Base-by-base conservation (phyloP, 2,329 filamentous ascomycete genomes). In the Coniochaeta hoffmannii region DNA sequence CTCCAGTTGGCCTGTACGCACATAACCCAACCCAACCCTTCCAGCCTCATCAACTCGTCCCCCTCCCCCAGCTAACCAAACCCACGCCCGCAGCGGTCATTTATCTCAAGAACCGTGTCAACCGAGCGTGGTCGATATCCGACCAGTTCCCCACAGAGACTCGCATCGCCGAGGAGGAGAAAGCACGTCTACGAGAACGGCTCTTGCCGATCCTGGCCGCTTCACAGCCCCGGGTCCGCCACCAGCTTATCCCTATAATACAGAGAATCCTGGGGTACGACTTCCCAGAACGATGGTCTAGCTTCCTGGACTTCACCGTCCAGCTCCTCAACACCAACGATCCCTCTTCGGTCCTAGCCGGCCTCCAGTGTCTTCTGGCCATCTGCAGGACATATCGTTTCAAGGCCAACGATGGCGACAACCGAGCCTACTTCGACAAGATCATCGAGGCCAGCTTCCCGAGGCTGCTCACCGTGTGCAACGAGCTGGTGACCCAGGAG, bases 51-150 rank as follows among this genome's bases (percentile, higher is more conserved):
- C n/a, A n/a, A n/a, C n/a, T n/a, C n/a, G n/a, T n/a, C n/a, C n/a
- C 24, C n/a, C 24, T 53, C 30, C 46, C 46, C 38, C 54, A 64
- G 56, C 56, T 55, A 53, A 61, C 54, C 63, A 56, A 55, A 28
- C 49, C 32, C 28, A 51, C 24, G 49, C 24, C 56, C 50, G 59
- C 72, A 97, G 93, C 91, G 67, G 92, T 93, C 68, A 90, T 99
- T 65, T 99, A 97, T 75, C 85, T 97, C 71, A 99, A 99, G 78
- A 97, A 99, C 76, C 88, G 92, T 69, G 88, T 97, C 71, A 93
- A 89, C 71, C 88, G 92, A 69, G 91, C 90, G 65, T 99, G 94
- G 94, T 82, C 87, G 55, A 85, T 83, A 60, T 79, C 81, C 66
- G 89, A 95, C 62, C 88, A 93, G 62, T 85, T 81, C 68, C 82